Conservation (phyloP, 441 rosid genomes). For the Capsella rubella region DNA sequence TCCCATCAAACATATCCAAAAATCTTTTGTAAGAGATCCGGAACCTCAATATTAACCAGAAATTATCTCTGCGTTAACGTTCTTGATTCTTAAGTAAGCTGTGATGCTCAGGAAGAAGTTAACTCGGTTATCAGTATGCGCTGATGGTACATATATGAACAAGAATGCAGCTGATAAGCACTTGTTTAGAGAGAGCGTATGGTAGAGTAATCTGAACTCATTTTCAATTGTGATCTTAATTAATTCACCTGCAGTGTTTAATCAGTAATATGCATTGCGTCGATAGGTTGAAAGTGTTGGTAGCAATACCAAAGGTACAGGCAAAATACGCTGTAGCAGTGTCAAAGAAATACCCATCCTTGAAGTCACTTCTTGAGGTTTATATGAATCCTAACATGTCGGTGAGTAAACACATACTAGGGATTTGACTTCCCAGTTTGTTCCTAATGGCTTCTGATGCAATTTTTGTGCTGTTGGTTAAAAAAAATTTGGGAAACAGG, state of each 20-base stretch:
- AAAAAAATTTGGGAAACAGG: conserved; percentile 46
- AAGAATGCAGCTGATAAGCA: conserved; percentile 64
- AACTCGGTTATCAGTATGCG: conserved; percentile 72
- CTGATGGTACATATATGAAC: conserved; percentile 70
- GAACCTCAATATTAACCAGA: neutral
- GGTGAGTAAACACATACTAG: conserved; percentile 49
- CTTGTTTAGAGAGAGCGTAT: conserved; percentile 65
- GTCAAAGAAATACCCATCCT: conserved; percentile 87
- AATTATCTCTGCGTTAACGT: neutral
- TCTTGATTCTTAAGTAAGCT: neutral
- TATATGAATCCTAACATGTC: conserved; percentile 86
- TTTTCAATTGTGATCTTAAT: conserved; percentile 42
- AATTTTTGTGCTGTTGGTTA: neutral
- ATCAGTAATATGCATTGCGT: neutral
- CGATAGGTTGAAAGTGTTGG: conserved; percentile 84
- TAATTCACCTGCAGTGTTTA: neutral
- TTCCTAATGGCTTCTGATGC: neutral
- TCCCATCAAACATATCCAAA: neutral
- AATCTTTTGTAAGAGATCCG: neutral
- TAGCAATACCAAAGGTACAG: conserved; percentile 94
- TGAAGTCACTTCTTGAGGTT: conserved; percentile 84
- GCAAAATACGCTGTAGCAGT: conserved; percentile 87
- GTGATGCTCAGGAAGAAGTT: conserved; percentile 70
- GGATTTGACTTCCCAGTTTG: neutral
- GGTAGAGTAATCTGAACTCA: conserved; percentile 53